Evolutionary conservation across 106 monocot genomes (phyloP), one percentile per base, ranked within the genome.

Genomic region (Hemerocallis citrina): DNA sequence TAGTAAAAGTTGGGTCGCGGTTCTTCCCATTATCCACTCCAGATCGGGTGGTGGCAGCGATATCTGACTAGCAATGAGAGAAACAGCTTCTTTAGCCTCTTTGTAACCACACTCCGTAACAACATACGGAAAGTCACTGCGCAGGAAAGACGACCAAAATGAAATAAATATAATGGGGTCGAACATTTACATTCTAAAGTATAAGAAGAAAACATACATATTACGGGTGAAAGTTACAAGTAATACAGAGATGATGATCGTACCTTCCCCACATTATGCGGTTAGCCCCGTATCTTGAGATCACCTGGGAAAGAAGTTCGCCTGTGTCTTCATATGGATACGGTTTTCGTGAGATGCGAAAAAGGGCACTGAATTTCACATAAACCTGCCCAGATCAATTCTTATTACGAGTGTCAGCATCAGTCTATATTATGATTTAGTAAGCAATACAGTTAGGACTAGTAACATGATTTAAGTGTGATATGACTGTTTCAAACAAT

Each of bases 231-330:
- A n/a, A n/a, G n/a, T n/a, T n/a, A n/a, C n/a, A n/a, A n/a, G n/a
- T n/a, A n/a, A n/a, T n/a, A n/a, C n/a, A n/a, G n/a, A 62, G 24
- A 51, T 15, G 38, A 35, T 24, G 38, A 34, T 5, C 59, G 9
- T 72, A 79, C 93, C 88, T 93, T 59, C 93, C 93, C 89, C 93
- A 85, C 84, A 89, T 93, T 6, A 89, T 60, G 6, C 89, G 88
- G 42, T 72, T 79, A 42, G 89, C 66, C 31, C 89, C 89, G 62
- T 63, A 93, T 63, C 58, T 71, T 28, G 71, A 79, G 46, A 88
- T 63, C 8, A 72, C 81, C 69, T 74, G 62, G 25, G 77, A 76
- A 52, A 93, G 85, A 51, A 82, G 71, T 4, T 66, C 29, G 1
- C 56, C 20, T 20, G 71, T 55, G 55, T 89, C 93, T 45, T 79